phyloP scores from a whole-genome alignment of 23 red algal genomes.

The Cyanidiococcus yangmingshanensis region DNA sequence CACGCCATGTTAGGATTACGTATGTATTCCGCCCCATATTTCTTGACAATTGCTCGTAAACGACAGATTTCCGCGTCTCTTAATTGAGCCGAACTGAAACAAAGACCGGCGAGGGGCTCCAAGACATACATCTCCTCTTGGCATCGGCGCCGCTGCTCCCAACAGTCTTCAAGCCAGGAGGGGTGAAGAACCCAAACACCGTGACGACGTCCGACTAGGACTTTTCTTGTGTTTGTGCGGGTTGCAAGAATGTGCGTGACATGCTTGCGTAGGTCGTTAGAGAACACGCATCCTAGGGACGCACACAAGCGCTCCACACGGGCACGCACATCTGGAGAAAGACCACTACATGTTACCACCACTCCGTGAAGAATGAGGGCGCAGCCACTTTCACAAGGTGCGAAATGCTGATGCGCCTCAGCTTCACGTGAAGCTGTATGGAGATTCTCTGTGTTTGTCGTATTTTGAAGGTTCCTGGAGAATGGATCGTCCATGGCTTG shows the following conservation, averaged over 20 bases:
- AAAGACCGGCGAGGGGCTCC: background rate
- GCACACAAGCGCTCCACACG: background rate
- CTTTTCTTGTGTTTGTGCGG: background rate
- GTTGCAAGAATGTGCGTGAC: slow-evolving; percentile 4
- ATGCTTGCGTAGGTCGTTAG: background rate
- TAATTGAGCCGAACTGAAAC: background rate
- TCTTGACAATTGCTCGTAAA: background rate
- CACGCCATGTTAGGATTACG: background rate
- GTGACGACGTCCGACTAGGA: background rate
- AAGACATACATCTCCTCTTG: background rate
- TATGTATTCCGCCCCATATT: background rate
- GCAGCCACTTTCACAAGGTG: too few relatives aligned
- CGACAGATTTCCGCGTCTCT: background rate
- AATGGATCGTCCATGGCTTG: too few relatives aligned
- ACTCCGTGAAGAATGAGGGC: too few relatives aligned
- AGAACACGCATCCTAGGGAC: background rate
- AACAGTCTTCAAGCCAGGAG: slow-evolving; percentile 2
- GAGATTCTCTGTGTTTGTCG: too few relatives aligned
- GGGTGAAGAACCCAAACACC: background rate
- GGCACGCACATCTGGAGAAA: background rate
- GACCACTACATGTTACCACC: background rate
- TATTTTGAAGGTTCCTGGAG: too few relatives aligned
- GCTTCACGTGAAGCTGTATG: too few relatives aligned
- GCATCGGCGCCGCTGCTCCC: slow-evolving; percentile 2
- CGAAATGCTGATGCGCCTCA: too few relatives aligned